These are phyloP conservation scores for Claviceps digitariae DNA, from an alignment of 2,329 filamentous ascomycete genomes.

Conservation along the genomic window DNA sequence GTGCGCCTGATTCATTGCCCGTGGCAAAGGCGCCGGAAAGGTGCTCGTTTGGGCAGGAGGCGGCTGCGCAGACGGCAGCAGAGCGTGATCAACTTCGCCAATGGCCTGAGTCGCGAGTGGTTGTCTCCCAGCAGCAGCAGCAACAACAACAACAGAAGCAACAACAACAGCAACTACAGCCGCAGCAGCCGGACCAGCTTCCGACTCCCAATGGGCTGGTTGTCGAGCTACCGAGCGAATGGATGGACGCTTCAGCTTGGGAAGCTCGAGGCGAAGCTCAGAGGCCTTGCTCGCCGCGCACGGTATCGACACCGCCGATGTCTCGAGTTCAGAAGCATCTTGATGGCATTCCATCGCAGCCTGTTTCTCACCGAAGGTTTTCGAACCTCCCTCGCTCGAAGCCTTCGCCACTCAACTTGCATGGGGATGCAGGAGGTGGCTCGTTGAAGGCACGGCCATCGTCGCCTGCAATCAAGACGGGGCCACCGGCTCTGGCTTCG, in stretches of 20 bases:
- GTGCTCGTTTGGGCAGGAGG: conserved; percentile 18
- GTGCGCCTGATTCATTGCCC: conserved; percentile 44
- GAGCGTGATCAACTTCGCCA: conserved; percentile 12
- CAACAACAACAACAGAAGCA: background rate
- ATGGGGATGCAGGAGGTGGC: conserved; percentile 15
- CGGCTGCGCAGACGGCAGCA: conserved; percentile 14
- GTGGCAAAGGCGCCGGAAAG: conserved; percentile 28
- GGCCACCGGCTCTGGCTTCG: conserved; percentile 11
- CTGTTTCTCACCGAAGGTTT: conserved; percentile 29
- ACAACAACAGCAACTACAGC: background rate
- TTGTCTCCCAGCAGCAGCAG: background rate
- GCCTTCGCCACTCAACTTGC: conserved; percentile 32
- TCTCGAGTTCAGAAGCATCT: conserved; percentile 21
- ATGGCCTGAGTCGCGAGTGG: background rate
- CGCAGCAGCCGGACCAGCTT: conserved; percentile 1
- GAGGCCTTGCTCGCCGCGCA: conserved; percentile 24
- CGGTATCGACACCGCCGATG: conserved; percentile 40
- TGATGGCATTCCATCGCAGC: conserved; percentile 11
- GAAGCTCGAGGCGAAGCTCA: conserved; percentile 13
- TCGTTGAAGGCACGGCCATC: conserved; percentile 3
- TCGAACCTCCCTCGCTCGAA: conserved; percentile 33
- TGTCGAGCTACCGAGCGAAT: conserved; percentile 12
- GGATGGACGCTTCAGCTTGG: background rate
- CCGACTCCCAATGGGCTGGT: conserved; percentile 13
- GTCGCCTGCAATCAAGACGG: conserved; percentile 13